Conservation (phyloP, 768 basidiomycete genomes). For the Mrakia gelida region DNA sequence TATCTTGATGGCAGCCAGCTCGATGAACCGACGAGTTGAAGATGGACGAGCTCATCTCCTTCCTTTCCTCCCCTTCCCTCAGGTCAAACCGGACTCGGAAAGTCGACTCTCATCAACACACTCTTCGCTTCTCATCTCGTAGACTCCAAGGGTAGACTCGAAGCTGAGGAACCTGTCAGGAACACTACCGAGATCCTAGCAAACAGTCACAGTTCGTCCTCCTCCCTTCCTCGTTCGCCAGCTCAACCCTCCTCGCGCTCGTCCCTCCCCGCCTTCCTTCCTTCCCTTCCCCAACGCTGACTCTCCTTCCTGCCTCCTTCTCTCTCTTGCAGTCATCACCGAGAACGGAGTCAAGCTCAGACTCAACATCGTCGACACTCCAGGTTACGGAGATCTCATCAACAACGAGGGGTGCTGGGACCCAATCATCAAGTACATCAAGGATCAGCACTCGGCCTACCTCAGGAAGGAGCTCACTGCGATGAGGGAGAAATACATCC, state of each 20-base stretch:
- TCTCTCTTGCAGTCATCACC: constrained; percentile 65
- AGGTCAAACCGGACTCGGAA: constrained; percentile 97
- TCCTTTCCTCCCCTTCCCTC: constrained; percentile 6
- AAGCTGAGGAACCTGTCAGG: constrained; percentile 79
- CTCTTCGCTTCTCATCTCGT: constrained; percentile 98
- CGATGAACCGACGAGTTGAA: not conserved
- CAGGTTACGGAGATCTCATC: constrained; percentile 95
- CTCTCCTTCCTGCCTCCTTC: not conserved
- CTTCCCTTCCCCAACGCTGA: not conserved
- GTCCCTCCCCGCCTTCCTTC: not conserved
- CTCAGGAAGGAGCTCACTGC: constrained; percentile 98
- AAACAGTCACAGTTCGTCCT: constrained; percentile 76
- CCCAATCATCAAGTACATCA: constrained; percentile 33
- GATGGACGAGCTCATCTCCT: not conserved
- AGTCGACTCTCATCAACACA: constrained; percentile 97
- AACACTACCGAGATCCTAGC: constrained; percentile 97
- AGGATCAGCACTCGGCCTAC: constrained; percentile 96
- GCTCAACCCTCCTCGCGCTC: not conserved
- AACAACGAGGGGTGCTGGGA: constrained; percentile 96
- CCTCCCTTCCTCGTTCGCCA: not conserved
- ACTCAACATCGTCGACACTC: constrained; percentile 97
- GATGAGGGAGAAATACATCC: constrained; percentile 96
- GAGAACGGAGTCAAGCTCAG: constrained; percentile 93
- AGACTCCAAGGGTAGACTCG: constrained; percentile 90
- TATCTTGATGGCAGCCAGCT: not conserved